phyloP scores from a whole-genome alignment of 2,329 filamentous ascomycete genomes.

The Aspergillus melleus region DNA sequence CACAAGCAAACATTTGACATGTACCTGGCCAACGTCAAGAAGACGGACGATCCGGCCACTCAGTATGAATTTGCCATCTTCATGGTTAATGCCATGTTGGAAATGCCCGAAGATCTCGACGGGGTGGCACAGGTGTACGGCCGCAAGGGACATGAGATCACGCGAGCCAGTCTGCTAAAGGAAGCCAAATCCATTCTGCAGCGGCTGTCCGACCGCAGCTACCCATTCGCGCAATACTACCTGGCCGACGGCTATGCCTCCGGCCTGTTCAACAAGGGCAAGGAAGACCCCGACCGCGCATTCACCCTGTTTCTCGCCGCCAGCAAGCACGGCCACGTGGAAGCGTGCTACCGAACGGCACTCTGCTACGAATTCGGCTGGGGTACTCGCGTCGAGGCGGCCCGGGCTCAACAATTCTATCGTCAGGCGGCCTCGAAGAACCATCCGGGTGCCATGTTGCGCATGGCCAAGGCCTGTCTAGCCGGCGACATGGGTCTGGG shows the following conservation, averaged over 20 bases:
- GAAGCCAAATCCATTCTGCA: conserved; percentile 91
- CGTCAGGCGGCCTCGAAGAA: conserved; percentile 87
- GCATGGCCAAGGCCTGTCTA: conserved; percentile 86
- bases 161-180: conserved; percentile 67
- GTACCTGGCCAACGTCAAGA: conserved; percentile 96
- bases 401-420: conserved; percentile 92
- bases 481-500: conserved; percentile 82
- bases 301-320: conserved; percentile 92
- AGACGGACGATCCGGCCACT: conserved; percentile 84
- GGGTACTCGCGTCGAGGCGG: conserved; percentile 86
- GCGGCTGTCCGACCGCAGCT: conserved; percentile 79
- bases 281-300: conserved; percentile 85
- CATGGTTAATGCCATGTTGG: conserved; percentile 84
- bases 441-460: conserved; percentile 91
- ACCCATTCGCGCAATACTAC: conserved; percentile 98
- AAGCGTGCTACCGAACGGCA: conserved; percentile 89
- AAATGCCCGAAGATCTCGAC: conserved; percentile 60
- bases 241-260: conserved; percentile 92
- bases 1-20: conserved; percentile 94
- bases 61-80: conserved; percentile 97
- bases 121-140: conserved; percentile 21
- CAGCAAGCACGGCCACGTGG: conserved; percentile 94
- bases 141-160: conserved; percentile 42
- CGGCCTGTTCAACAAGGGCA: conserved; percentile 91
- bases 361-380: conserved; percentile 98